Evolutionary conservation across 2,329 filamentous ascomycete species (phyloP).

Genomic region (Venturia effusa): DNA sequence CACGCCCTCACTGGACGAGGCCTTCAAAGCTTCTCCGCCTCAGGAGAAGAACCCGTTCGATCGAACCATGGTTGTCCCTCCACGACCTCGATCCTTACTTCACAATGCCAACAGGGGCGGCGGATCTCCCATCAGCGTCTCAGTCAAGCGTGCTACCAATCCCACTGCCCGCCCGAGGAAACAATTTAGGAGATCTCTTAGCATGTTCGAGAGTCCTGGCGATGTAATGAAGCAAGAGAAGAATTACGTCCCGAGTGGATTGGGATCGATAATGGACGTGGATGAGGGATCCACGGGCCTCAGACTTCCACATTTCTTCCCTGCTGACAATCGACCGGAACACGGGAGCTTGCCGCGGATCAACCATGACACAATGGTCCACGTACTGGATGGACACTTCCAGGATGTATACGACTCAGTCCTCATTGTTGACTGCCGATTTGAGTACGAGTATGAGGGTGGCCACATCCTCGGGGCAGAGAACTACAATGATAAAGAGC

Average conservation of each 20-base stretch:
- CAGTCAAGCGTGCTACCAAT: slow-evolving; percentile 52
- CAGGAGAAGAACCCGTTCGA: slow-evolving; percentile 55
- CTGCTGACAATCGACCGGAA: slow-evolving; percentile 64
- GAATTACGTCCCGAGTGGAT: slow-evolving; percentile 44
- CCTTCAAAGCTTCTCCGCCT: slow-evolving; percentile 70
- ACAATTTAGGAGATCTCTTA: slow-evolving; percentile 81
- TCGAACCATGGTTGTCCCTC: slow-evolving; percentile 44
- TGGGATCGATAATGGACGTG: slow-evolving; percentile 73
- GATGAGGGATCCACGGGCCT: slow-evolving; percentile 60
- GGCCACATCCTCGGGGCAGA: slow-evolving; percentile 88
- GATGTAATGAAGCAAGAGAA: slow-evolving; percentile 78
- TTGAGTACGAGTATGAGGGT: slow-evolving; percentile 97
- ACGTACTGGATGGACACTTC: slow-evolving; percentile 81
- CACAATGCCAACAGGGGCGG: slow-evolving; percentile 50
- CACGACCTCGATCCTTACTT: slow-evolving; percentile 57
- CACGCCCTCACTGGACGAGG: slow-evolving; percentile 63
- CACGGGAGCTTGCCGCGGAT: slow-evolving; percentile 69
- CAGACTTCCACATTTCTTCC: slow-evolving; percentile 72
- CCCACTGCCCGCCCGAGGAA: slow-evolving; percentile 59
- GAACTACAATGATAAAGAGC: slow-evolving; percentile 96
- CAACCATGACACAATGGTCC: slow-evolving; percentile 65
- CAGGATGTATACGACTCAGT: slow-evolving; percentile 65
- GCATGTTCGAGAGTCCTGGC: slow-evolving; percentile 92
- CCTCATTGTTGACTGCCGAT: slow-evolving; percentile 89
- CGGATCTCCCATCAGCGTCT: slow-evolving; percentile 63